Percentiles rank a stretch among this genome's conserved stretches.
Evolutionary conservation across 495 filamentous ascomycete genomes (phyloP).

Genomic region (Aspergillus bridgeri): DNA sequence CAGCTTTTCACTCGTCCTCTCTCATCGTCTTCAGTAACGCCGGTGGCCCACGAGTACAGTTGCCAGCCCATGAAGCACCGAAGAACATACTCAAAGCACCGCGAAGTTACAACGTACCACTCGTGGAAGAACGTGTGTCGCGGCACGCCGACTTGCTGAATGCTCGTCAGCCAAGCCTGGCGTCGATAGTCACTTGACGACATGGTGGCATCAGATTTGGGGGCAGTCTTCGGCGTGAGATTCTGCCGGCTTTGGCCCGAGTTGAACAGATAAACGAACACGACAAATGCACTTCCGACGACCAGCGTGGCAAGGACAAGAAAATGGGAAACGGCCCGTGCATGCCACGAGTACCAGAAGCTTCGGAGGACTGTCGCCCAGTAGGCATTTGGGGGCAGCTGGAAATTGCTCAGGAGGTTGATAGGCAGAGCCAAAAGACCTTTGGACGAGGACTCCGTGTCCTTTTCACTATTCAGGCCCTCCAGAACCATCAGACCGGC

Average conservation of each 20-base stretch:
- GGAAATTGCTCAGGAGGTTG: slow-evolving; percentile 42
- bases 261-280: slow-evolving; percentile 65
- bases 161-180: slow-evolving; percentile 90
- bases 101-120: slow-evolving; percentile 71
- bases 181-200: slow-evolving; percentile 82
- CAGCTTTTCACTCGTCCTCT: slow-evolving; percentile 85
- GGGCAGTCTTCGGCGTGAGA: slow-evolving; percentile 25
- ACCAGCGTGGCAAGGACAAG: slow-evolving; percentile 60
- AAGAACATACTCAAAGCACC: slow-evolving; percentile 76
- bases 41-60: slow-evolving; percentile 72
- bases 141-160: slow-evolving; percentile 94
- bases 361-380: slow-evolving; percentile 26
- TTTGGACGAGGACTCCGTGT: slow-evolving; percentile 56
- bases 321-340: slow-evolving; percentile 41
- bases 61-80: slow-evolving; percentile 73
- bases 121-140: slow-evolving; percentile 81
- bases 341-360: slow-evolving; percentile 41
- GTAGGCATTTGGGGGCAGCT: slow-evolving; percentile 23
- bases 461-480: slow-evolving; percentile 58
- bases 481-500: slow-evolving; percentile 90
- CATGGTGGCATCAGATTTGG: slow-evolving; percentile 51
- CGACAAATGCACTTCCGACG: slow-evolving; percentile 63
- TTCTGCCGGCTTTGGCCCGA: slow-evolving; percentile 42
- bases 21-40: slow-evolving; percentile 81
- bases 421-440: slow-evolving; percentile 69